Percentiles rank a stretch among this genome's conserved stretches.
phyloP scores from a whole-genome alignment of 306 rosid species.

The Prinsepia uniflora region DNA sequence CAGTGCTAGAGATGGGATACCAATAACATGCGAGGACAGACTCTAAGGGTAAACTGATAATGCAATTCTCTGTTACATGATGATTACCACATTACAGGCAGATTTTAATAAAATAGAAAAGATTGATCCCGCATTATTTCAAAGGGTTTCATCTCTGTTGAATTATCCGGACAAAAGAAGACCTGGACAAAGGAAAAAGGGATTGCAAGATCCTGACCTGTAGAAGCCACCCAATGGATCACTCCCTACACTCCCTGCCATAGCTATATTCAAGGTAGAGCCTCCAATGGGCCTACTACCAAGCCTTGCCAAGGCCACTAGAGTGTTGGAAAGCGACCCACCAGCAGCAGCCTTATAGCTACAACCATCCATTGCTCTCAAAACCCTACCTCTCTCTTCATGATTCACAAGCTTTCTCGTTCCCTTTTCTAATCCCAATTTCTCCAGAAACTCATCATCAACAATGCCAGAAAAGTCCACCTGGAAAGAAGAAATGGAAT shows the following conservation, averaged over 20 bases:
- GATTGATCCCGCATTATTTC: not conserved
- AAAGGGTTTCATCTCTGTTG: not conserved
- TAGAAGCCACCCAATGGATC: conserved; percentile 96
- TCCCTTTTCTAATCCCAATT: conserved; percentile 83
- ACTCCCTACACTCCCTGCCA: conserved; percentile 89
- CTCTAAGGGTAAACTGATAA: not conserved
- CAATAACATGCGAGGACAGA: not conserved
- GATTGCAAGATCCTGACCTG: conserved; percentile 40
- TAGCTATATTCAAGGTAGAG: conserved; percentile 70
- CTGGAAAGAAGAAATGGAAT: conserved; percentile 26
- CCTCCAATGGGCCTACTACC: conserved; percentile 48
- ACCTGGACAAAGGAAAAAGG: not conserved
- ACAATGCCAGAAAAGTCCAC: conserved; percentile 91
- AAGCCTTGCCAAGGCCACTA: conserved; percentile 92
- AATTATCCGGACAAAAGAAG: not conserved
- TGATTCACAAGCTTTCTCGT: conserved; percentile 76
- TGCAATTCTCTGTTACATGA: not conserved
- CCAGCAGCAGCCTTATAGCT: conserved; percentile 98
- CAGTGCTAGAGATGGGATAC: not conserved
- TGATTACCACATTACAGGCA: not conserved
- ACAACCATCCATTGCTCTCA: conserved; percentile 95
- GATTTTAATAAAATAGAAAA: not conserved
- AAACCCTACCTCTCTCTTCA: conserved; percentile 91
- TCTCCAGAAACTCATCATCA: conserved; percentile 69
- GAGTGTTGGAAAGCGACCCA: conserved; percentile 90